Evolutionary conservation across 352 stramenopile species (phyloP).

Genomic region (Globisporangium mamillatum): DNA sequence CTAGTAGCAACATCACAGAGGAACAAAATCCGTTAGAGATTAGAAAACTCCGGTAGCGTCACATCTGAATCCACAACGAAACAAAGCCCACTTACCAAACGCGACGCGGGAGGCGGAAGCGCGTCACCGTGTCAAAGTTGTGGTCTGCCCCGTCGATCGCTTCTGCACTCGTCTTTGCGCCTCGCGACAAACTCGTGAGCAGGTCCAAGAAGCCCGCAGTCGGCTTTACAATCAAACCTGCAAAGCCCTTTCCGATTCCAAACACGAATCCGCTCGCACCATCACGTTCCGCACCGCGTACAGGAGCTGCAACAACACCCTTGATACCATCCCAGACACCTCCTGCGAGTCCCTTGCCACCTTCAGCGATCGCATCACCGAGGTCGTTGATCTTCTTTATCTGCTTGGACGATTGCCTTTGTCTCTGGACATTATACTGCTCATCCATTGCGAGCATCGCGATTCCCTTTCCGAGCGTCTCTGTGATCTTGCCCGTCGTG

Average conservation of each 20-base stretch:
- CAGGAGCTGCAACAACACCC: conserved; percentile 71
- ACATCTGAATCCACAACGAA: too few species aligned
- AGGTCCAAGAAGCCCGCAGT: conserved; percentile 81
- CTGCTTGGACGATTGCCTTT: conserved; percentile 70
- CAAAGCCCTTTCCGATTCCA: conserved; percentile 81
- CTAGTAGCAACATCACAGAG: conserved; percentile 22
- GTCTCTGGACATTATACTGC: conserved; percentile 81
- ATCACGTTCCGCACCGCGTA: conserved; percentile 72
- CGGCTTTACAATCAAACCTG: conserved; percentile 80
- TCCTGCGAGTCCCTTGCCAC: conserved; percentile 71
- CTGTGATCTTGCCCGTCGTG: conserved; percentile 87
- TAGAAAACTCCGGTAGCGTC: neutral
- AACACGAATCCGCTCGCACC: conserved; percentile 80
- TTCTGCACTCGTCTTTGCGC: conserved; percentile 79
- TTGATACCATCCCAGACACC: conserved; percentile 84
- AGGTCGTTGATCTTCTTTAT: conserved; percentile 79
- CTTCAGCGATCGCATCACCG: conserved; percentile 78
- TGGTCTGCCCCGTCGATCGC: conserved; percentile 63
- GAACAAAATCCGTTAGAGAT: conserved; percentile 7
- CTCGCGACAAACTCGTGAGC: conserved; percentile 74
- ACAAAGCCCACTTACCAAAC: conserved; percentile 55
- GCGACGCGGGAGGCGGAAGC: conserved; percentile 64
- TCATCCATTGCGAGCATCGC: conserved; percentile 85
- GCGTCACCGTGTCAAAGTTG: conserved; percentile 48
- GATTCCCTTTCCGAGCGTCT: conserved; percentile 86